A percentile compares a stretch with the other conserved stretches of the same genome.
These are phyloP conservation scores for Haberlea rhodopensis DNA, from an alignment of 257 asterid genomes.

Conservation along the genomic window DNA sequence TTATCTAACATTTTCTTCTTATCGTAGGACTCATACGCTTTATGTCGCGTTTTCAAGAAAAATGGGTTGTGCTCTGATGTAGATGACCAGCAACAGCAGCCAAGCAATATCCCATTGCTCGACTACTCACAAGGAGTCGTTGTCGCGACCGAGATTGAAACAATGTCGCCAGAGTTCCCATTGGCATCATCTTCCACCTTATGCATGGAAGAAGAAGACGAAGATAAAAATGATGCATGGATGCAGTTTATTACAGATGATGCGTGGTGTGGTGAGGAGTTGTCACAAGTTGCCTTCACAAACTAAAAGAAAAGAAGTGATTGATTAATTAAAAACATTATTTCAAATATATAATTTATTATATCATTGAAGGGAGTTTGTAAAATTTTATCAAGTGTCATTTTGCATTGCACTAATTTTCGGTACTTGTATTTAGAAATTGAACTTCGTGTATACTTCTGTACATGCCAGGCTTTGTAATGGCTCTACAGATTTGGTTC, in stretches of 20 bases:
- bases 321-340: slow-evolving; percentile 25
- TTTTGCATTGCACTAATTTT: slow-evolving; percentile 36
- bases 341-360: slow-evolving; percentile 12
- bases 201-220: slow-evolving; percentile 69
- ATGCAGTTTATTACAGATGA: slow-evolving; percentile 95
- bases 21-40: slow-evolving; percentile 82
- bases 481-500: slow-evolving; percentile 48
- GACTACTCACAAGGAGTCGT: slow-evolving; percentile 51
- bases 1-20: slow-evolving; percentile 3
- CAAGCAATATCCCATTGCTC: slow-evolving; percentile 50
- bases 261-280: slow-evolving; percentile 77
- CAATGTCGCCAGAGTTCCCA: slow-evolving; percentile 71
- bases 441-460: slow-evolving; percentile 20
- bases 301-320: slow-evolving; percentile 34
- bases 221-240: slow-evolving; percentile 87
- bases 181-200: slow-evolving; percentile 58
- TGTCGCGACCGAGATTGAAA: slow-evolving; percentile 45
- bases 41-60: slow-evolving; percentile 95
- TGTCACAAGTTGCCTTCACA: slow-evolving; percentile 55
- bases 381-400: slow-evolving; percentile 26
- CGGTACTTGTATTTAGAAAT: slow-evolving; percentile 55
- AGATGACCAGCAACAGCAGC: slow-evolving; percentile 70
- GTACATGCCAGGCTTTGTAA: slow-evolving; percentile 38
- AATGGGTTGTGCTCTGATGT: slow-evolving; percentile 74
- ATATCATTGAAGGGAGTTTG: slow-evolving; percentile 25